These are phyloP conservation scores for Allomyces arbusculus DNA, from an alignment of 192 early-diverging fungal genomes.

Conservation along the genomic window DNA sequence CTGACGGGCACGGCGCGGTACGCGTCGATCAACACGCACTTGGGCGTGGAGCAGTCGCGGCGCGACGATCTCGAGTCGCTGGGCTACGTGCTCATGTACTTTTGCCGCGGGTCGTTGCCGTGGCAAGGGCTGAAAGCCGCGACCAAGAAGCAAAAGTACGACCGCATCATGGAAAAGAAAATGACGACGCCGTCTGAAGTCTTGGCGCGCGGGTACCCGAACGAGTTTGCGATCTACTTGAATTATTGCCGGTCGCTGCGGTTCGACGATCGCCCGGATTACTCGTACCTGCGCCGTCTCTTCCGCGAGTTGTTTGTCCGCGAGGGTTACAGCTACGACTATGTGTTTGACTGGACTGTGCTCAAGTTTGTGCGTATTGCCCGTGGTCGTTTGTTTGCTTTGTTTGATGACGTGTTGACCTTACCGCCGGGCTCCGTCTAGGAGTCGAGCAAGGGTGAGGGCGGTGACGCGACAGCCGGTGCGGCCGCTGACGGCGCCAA, in stretches of 20 bases:
- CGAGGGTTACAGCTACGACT: constrained; percentile 65
- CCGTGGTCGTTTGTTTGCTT: too few relatives aligned
- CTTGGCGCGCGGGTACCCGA: constrained; percentile 61
- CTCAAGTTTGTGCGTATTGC: constrained; percentile 16
- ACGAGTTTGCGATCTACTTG: constrained; percentile 70
- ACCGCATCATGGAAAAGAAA: constrained; percentile 86
- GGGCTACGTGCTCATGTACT: constrained; percentile 81
- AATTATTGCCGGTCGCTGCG: constrained; percentile 67
- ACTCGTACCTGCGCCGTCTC: constrained; percentile 65
- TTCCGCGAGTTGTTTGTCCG: constrained; percentile 69
- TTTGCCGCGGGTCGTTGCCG: constrained; percentile 68
- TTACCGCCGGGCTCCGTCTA: background rate
- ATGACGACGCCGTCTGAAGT: constrained; percentile 65
- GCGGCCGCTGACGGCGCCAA: background rate
- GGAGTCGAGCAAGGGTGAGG: background rate
- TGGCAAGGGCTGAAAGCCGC: constrained; percentile 83
- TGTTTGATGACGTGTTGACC: background rate
- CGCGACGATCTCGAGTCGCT: constrained; percentile 79
- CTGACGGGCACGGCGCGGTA: constrained; percentile 81
- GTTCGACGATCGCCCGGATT: constrained; percentile 85
- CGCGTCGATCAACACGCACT: constrained; percentile 74
- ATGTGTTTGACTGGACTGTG: constrained; percentile 79
- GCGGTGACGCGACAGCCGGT: background rate
- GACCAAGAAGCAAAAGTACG: constrained; percentile 84
- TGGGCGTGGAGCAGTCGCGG: constrained; percentile 70